These are phyloP conservation scores for Metschnikowia borealis DNA, from an alignment of 805 yeast genomes.

Conservation along the genomic window DNA sequence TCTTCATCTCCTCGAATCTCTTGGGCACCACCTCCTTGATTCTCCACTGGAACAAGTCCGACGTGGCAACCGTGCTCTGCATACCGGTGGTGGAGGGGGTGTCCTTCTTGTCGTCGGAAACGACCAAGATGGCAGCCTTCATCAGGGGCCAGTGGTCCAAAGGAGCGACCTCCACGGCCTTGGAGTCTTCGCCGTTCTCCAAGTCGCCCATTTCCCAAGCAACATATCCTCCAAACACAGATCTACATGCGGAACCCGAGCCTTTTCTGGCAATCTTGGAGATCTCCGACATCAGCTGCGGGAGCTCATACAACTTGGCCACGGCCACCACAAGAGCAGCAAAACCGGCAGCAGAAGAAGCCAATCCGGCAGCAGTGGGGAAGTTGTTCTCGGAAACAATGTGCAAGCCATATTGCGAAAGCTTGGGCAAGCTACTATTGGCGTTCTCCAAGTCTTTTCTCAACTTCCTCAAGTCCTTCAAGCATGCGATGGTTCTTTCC, in stretches of 20 bases:
- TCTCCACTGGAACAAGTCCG: conserved; percentile 80
- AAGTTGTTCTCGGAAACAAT: conserved; percentile 93
- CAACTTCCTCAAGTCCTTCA: conserved; percentile 66
- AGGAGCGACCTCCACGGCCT: conserved; percentile 90
- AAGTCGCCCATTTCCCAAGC: conserved; percentile 96
- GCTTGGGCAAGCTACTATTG: conserved; percentile 54
- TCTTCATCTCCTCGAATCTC: conserved; percentile 78
- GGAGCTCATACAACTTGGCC: conserved; percentile 77
- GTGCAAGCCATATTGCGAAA: conserved; percentile 63
- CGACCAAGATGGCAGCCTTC: conserved; percentile 87
- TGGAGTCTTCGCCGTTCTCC: conserved; percentile 83
- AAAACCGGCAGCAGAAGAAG: conserved; percentile 97
- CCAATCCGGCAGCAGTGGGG: conserved; percentile 99
- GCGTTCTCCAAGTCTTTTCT: conserved; percentile 57
- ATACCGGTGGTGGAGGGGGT: conserved; percentile 93
- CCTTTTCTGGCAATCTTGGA: conserved; percentile 96
- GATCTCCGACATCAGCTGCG: conserved; percentile 79
- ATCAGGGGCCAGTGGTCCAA: conserved; percentile 84
- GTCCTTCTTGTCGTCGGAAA: conserved; percentile 89
- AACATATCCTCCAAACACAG: conserved; percentile 94
- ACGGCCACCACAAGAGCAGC: conserved; percentile 93
- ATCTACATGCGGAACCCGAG: conserved; percentile 97
- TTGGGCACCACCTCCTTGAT: conserved; percentile 78
- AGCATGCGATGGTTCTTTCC: conserved; percentile 65
- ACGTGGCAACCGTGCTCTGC: conserved; percentile 91